Percentiles rank a stretch among this genome's conserved stretches.
phyloP scores from a whole-genome alignment of 148 eudicot genomes.

The Pharnaceum exiguum region DNA sequence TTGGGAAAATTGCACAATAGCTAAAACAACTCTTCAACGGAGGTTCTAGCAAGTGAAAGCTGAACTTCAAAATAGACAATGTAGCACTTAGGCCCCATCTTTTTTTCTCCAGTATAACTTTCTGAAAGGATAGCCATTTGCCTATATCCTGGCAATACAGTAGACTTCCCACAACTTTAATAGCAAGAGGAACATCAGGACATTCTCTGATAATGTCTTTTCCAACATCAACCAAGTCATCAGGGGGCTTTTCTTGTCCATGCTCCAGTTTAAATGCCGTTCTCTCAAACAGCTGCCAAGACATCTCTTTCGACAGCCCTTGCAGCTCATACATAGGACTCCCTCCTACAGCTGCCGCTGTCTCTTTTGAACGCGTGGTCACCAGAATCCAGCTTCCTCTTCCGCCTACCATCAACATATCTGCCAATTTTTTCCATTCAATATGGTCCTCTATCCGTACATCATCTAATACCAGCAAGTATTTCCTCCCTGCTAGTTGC shows the following conservation, averaged over 20 bases:
- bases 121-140: constrained; percentile 25
- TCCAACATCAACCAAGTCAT: constrained; percentile 20
- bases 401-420: constrained; percentile 8
- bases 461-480: constrained; percentile 29
- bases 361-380: constrained; percentile 30
- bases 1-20: constrained; percentile 13
- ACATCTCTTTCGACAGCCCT: constrained; percentile 19
- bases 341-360: constrained; percentile 18
- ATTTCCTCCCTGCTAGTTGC: constrained; percentile 7
- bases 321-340: constrained; percentile 6
- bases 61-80: constrained; percentile 17
- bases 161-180: constrained; percentile 25
- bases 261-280: constrained; percentile 18
- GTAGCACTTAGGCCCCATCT: constrained; percentile 3
- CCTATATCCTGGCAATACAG: constrained; percentile 19
- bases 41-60: constrained; percentile 14
- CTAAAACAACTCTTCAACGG: constrained; percentile 1
- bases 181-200: constrained; percentile 19
- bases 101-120: constrained; percentile 20
- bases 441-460: constrained; percentile 19
- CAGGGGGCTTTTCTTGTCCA: neutral
- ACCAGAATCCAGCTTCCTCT: constrained; percentile 25
- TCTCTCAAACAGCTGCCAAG: constrained; percentile 23
- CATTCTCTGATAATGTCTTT: constrained; percentile 21
- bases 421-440: constrained; percentile 9